Base-by-base conservation (phyloP, 768 basidiomycete genomes). In the Mycena pura region DNA sequence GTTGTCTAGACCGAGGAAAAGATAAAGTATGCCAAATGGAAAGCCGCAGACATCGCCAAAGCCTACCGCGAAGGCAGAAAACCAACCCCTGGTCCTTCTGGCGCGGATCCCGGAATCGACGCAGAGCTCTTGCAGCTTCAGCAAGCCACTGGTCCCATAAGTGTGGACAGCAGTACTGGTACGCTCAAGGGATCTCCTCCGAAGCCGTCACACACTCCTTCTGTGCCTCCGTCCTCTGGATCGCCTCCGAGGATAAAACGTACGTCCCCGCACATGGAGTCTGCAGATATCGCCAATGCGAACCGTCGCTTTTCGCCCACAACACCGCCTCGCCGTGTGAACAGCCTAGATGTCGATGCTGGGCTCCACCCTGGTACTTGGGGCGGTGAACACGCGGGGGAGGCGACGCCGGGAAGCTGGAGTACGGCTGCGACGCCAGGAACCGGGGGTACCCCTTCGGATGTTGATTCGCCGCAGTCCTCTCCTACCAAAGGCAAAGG, bases 11-110 rank as follows among this genome's bases (percentile, higher is more conserved):
- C 87, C 63, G 88, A 88, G 66, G 91, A 91, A 63, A 99, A 97
- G 75, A 86, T 96, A 32, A 88, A 86, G 56, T 99, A 99, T 76
- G 86, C 95, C 5, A 94, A 97, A 73, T 99, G 97, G 96, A 98
- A 98, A 73, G 96, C 96, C 34, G 90, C 91, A 13, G 95, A 97
- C 63, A 95, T 99, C 19, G 87, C 93, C 17, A 98, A 93, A 74
- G 95, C 96, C 1, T 85, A 95, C 70, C 88, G 96, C n/a, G 96
- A 98, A 73, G 96, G 97, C 5, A 85, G 92, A 21, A 86, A 83
- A 66, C 95, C 96, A 10, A 77, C 80, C 2, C 85, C 95, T 2
- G 96, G 93, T 2, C 91, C 93, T 58, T 87, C 91, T 45, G 86
- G 82, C 50, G 80, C 74, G 59, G 69, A 69, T 32, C 60, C 73